Percentiles rank a stretch among this genome's conserved stretches.
Conservation (phyloP, 78 protist species). For the Dictyostelium capitatum region DNA sequence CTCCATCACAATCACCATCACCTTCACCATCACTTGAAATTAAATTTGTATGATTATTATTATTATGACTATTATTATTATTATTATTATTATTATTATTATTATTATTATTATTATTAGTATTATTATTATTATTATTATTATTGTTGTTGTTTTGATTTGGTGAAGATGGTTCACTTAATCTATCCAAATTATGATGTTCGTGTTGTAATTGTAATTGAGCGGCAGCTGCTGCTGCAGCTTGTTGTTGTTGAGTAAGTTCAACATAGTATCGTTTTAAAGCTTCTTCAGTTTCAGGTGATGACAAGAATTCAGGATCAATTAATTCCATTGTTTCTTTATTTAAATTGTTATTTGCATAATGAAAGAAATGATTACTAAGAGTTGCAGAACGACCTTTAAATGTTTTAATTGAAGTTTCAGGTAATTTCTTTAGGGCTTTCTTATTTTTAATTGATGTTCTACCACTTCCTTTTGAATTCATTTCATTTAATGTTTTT, state of each 20-base stretch:
- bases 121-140: no score
- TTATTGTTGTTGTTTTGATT: no score
- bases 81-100: no score
- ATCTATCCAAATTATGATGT: not conserved
- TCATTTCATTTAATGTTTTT: slow-evolving; percentile 32
- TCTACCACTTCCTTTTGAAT: slow-evolving; percentile 65
- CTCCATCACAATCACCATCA: not conserved
- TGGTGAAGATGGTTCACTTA: not conserved
- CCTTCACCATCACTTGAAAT: not conserved
- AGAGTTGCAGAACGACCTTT: slow-evolving; percentile 45
- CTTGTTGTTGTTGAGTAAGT: not conserved
- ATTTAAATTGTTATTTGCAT: slow-evolving; percentile 40
- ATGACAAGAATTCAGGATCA: slow-evolving; percentile 26
- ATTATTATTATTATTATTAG: no score
- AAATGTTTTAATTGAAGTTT: slow-evolving; percentile 37
- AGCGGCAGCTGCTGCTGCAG: not conserved
- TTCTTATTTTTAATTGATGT: slow-evolving; percentile 60
- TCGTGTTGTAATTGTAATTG: not conserved
- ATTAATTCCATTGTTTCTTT: slow-evolving; percentile 53
- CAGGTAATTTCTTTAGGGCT: slow-evolving; percentile 31
- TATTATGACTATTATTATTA: no score
- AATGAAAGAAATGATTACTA: slow-evolving; percentile 56
- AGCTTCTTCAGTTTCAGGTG: slow-evolving; percentile 10
- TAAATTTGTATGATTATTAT: no score
- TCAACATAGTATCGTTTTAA: slow-evolving; percentile 5